These are phyloP conservation scores for Mimosa pudica DNA, from an alignment of 306 rosid species.

Conservation along the genomic window DNA sequence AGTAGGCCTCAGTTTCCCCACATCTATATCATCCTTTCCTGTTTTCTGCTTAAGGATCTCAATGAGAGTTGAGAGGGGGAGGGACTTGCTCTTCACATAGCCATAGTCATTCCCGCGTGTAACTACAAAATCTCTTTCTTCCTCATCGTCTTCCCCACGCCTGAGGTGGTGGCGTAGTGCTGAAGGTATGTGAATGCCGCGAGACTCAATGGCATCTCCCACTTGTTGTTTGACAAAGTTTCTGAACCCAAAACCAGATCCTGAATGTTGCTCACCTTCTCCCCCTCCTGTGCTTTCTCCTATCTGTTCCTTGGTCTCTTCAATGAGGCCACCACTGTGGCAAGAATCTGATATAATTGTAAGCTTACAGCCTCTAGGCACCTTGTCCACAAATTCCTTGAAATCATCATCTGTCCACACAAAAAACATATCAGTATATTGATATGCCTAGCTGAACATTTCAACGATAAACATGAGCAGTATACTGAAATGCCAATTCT, in stretches of 20 bases:
- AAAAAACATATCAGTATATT: neutral
- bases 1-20: constrained; percentile 85
- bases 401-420: constrained; percentile 81
- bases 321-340: constrained; percentile 88
- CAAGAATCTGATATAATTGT: constrained; percentile 94
- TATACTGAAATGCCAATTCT: neutral
- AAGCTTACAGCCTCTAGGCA: constrained; percentile 66
- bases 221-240: constrained; percentile 57
- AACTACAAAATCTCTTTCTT: constrained; percentile 52
- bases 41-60: constrained; percentile 91
- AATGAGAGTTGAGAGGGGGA: constrained; percentile 83
- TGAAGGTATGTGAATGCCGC: constrained; percentile 74
- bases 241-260: constrained; percentile 59
- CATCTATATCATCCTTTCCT: constrained; percentile 84
- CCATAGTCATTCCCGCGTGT: constrained; percentile 46
- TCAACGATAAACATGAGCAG: neutral
- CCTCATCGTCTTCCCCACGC: constrained; percentile 42
- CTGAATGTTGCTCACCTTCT: constrained; percentile 30
- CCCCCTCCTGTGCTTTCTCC: constrained; percentile 77
- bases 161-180: constrained; percentile 30
- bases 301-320: constrained; percentile 76
- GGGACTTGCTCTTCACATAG: constrained; percentile 59
- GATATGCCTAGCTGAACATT: neutral
- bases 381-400: constrained; percentile 66
- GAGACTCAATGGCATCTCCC: constrained; percentile 63